Conservation (phyloP, 1,284 basidiomycete genomes). For the Pseudozyma sp. region DNA sequence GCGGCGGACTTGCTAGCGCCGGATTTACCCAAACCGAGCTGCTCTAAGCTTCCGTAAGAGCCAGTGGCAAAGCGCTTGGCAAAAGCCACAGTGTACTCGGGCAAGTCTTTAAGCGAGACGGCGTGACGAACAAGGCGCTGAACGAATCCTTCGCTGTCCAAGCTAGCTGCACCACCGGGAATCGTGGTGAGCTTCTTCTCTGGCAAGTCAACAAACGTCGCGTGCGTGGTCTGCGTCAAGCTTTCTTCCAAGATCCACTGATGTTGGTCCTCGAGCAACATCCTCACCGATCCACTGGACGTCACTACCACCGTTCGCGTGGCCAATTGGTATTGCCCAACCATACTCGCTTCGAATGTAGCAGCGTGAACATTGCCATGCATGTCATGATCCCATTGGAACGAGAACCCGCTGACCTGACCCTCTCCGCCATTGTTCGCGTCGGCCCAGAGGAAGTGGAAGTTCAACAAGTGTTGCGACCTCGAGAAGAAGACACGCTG, state of each 20-base stretch:
- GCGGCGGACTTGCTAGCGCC: constrained; percentile 10
- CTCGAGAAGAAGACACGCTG: constrained; percentile 76
- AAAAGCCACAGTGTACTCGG: constrained; percentile 78
- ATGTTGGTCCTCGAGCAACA: constrained; percentile 77
- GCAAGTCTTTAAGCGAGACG: constrained; percentile 75
- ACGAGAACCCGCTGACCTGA: constrained; percentile 75
- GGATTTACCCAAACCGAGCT: constrained; percentile 62
- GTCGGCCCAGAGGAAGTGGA: constrained; percentile 76
- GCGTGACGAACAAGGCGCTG: constrained; percentile 64
- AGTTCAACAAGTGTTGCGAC: constrained; percentile 67
- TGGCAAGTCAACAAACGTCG: constrained; percentile 80
- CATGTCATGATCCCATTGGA: constrained; percentile 78
- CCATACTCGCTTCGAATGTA: constrained; percentile 73
- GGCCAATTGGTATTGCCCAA: constrained; percentile 71
- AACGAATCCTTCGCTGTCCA: constrained; percentile 74
- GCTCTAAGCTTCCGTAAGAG: constrained; percentile 73
- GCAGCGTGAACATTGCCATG: constrained; percentile 77
- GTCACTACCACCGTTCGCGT: constrained; percentile 77
- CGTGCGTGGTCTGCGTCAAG: constrained; percentile 75
- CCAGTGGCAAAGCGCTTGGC: constrained; percentile 79
- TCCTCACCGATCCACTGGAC: constrained; percentile 81
- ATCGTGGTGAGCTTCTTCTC: constrained; percentile 73
- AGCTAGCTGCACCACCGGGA: constrained; percentile 36
- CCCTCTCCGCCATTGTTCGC: constrained; percentile 73
- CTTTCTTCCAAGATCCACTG: constrained; percentile 87